Base-by-base conservation (phyloP, 768 basidiomycete species). In the Phlebiopsis flavidoalba region DNA sequence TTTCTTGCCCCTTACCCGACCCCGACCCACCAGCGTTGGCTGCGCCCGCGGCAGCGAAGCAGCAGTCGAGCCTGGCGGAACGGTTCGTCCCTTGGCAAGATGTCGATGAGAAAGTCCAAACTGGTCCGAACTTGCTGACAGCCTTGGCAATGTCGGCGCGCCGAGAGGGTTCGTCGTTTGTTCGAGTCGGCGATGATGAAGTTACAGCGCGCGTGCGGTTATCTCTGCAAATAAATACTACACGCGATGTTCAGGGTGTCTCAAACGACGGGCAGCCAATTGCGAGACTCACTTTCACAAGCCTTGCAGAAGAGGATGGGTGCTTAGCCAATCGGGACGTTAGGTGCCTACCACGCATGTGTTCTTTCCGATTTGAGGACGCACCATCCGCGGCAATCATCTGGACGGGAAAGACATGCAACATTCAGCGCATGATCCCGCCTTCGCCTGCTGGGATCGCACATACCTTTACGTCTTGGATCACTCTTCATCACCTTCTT, bases 401-500 rank as follows among this genome's bases (percentile, higher is more conserved):
- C 95, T 95, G 64, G 24, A 8, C 53, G 19, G n/a, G n/a, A n/a
- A n/a, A 19, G 31, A 47, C 37, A 49, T 57, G 33, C 62, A 57
- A 26, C 58, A 55, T 57, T 63, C 45, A 37, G 46, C 22, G 33
- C 37, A 36, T 46, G 50, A 45, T 22, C 36, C 36, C 45, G n/a
- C 21, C 36, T 12, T 33, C 26, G n/a, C 52, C 31, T 53, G n/a
- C 52, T 15, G 47, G 50, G 53, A 47, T 47, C 56, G 49, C 37
- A 70, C 85, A 69, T 71, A 96, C 94, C 84, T 95, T 95, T 64
- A 98, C 93, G 67, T 95, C 93, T n/a, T 3, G 93, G 92, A 76
- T 95, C 94, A 72, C 90, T 95, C 80, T 98, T 98, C 93, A 98
- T 97, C 60, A 98, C 96, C 73, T 98, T 98, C 80, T 98, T 98